phyloP scores from a whole-genome alignment of 2,329 filamentous ascomycete species.

The Grosmannia serpens region DNA sequence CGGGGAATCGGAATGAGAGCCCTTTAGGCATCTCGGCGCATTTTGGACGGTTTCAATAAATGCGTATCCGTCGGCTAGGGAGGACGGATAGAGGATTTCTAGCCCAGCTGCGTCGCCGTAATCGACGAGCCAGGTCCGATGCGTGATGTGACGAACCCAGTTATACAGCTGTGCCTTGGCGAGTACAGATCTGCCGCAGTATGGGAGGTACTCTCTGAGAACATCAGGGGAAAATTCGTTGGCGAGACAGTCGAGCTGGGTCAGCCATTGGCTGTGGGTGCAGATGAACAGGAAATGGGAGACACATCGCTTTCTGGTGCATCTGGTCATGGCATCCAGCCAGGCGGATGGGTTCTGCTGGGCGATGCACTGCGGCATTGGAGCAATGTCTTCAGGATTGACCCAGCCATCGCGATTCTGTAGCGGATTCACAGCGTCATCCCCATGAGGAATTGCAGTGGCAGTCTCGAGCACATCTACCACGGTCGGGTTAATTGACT shows the following conservation, averaged over 20 bases:
- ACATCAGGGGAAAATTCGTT: not conserved
- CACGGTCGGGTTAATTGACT: not conserved
- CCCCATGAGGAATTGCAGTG: not conserved
- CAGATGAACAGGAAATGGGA: not conserved
- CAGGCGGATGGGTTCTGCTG: not conserved
- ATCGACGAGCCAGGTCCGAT: not conserved
- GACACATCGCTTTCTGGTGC: not conserved
- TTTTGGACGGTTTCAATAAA: too few species aligned
- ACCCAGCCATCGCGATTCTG: not conserved
- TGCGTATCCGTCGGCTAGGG: not conserved
- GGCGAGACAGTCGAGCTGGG: not conserved
- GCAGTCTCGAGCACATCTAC: not conserved
- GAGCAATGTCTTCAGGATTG: not conserved
- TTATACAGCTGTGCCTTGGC: not conserved
- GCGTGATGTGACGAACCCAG: not conserved
- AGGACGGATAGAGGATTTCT: not conserved
- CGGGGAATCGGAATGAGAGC: not conserved
- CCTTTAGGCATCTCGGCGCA: not conserved
- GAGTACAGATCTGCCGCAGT: not conserved
- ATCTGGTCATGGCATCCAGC: not conserved
- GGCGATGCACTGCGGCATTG: conserved; percentile 2
- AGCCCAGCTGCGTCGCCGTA: not conserved
- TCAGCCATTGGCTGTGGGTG: not conserved
- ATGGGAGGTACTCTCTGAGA: not conserved
- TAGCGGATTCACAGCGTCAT: not conserved